Evolutionary conservation across 2,329 filamentous ascomycete species (phyloP), one percentile per base, ranked within the genome.

Genomic region (Penicillium sp.): DNA sequence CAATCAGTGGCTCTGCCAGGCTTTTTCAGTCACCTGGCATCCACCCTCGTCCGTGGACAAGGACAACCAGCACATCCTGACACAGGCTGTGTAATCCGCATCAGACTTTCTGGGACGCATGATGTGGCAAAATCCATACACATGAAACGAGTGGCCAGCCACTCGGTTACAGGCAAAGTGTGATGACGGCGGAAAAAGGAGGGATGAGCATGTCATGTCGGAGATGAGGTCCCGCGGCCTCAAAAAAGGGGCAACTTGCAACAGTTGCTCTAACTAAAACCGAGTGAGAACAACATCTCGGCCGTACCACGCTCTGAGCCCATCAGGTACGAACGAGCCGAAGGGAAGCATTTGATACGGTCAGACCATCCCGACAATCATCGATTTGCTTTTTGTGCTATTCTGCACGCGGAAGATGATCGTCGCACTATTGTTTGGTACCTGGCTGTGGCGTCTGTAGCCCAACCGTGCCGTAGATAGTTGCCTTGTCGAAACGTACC

Each of bases 401-500:
- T 21, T 12, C 45, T 52, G 45, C 49, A 57, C 33, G 45, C 42
- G 52, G 52, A 55, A 50, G 42, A 54, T 48, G 55, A 58, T 58
- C 56, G 45, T 49, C 56, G 22, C 43, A 10, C 34, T 49, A 41
- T 38, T 44, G 33, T 48, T 34, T 45, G 43, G 50, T 48, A 29
- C 40, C 47, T 39, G 44, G 32, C 6, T 48, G 54, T 40, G 51
- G 53, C 42, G 21, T 39, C 34, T 48, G 42, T 43, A 49, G 33
- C 42, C 26, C 37, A 57, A 51, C 47, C 49, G 41, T 46, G 44
- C 32, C 33, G 54, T 43, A 47, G 54, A 55, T 57, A 53, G 53
- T 37, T 55, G 35, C 54, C 49, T 40, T 13, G 24, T 52, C 38
- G 37, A 29, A 34, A 34, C 19, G 26, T 9, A 17, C 10, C 33